Evolutionary conservation across 78 protist species (phyloP).

Genomic region (Dictyostelium purpureum): DNA sequence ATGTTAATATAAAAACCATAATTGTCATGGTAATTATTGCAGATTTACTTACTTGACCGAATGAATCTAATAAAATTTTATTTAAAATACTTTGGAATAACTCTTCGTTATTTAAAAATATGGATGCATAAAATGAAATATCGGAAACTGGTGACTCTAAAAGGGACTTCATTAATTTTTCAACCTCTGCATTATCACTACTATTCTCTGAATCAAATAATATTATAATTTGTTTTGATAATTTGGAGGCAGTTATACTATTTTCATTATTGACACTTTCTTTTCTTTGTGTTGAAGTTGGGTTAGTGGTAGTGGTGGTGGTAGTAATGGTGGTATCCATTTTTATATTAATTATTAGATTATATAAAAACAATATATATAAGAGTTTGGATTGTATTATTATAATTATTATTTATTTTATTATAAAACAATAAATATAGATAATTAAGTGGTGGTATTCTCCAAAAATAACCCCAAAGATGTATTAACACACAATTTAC

Average conservation of each 20-base stretch:
- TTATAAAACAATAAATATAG: too few species aligned
- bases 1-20: neutral
- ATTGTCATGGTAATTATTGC: neutral
- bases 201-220: neutral
- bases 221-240: neutral
- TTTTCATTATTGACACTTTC: neutral
- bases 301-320: neutral
- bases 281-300: neutral
- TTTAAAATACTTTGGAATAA: neutral
- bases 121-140: neutral
- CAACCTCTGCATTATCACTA: neutral
- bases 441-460: too few species aligned
- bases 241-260: neutral
- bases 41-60: conserved; percentile 1
- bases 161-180: neutral
- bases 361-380: too few species aligned
- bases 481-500: too few species aligned
- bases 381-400: too few species aligned
- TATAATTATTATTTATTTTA: too few species aligned
- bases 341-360: too few species aligned
- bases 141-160: neutral
- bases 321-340: neutral
- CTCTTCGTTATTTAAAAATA: neutral
- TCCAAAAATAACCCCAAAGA: too few species aligned
- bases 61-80: neutral